phyloP scores from a whole-genome alignment of 768 basidiomycete genomes.

The Termitomyces sp. region DNA sequence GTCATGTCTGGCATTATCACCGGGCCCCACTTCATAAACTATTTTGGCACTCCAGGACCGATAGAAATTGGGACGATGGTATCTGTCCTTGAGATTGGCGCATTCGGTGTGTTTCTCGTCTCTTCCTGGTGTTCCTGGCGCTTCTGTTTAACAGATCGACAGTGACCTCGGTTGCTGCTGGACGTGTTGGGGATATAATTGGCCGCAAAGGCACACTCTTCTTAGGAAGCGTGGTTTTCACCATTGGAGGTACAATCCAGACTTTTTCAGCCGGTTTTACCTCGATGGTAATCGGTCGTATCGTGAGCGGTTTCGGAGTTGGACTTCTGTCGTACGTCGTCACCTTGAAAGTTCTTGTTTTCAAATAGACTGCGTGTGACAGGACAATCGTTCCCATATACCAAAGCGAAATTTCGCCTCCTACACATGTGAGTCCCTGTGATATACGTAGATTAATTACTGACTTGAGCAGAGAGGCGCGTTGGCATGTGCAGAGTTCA shows the following conservation, averaged over 20 bases:
- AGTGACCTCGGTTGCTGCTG: constrained; percentile 92
- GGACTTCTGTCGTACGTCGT: constrained; percentile 77
- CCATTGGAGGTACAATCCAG: constrained; percentile 84
- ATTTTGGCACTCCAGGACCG: constrained; percentile 68
- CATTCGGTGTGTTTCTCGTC: constrained; percentile 53
- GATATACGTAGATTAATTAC: neutral
- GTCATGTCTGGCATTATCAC: constrained; percentile 88
- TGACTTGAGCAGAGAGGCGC: constrained; percentile 62
- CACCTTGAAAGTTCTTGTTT: neutral
- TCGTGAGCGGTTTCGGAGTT: constrained; percentile 87
- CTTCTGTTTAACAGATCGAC: constrained; percentile 2
- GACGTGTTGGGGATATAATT: constrained; percentile 81
- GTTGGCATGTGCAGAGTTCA: constrained; percentile 89
- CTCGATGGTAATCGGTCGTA: constrained; percentile 79
- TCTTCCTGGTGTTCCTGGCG: neutral
- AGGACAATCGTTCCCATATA: constrained; percentile 88
- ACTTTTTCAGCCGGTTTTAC: constrained; percentile 76
- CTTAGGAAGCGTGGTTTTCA: constrained; percentile 79
- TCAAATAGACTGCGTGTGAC: neutral
- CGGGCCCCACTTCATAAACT: constrained; percentile 72
- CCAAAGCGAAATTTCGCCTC: constrained; percentile 89
- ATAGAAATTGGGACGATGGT: constrained; percentile 83
- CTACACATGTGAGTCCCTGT: constrained; percentile 56
- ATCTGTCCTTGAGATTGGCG: constrained; percentile 85
- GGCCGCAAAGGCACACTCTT: constrained; percentile 86